Base-by-base conservation (phyloP, 2,329 filamentous ascomycete species). In the Plectosphaerella cucumerina region DNA sequence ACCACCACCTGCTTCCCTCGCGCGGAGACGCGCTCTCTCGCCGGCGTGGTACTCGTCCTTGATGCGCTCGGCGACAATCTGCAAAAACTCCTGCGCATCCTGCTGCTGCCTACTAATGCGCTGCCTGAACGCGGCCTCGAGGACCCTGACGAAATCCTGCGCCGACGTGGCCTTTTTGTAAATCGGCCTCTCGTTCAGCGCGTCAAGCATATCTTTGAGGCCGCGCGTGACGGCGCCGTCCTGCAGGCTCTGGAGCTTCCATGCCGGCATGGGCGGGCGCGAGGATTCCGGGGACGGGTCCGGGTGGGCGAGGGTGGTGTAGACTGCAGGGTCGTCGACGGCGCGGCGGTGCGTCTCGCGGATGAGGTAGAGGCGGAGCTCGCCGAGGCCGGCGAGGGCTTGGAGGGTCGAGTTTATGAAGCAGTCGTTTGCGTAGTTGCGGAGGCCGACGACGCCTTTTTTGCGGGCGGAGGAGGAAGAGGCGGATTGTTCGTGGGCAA, bases 331-430 rank as follows among this genome's bases (percentile, higher is more conserved):
- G 20, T 89, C 88, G 65, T 96, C 90, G 54, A 97, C 81, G 58
- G 82, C 81, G 58, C 93, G 84, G 54, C 91, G 82, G 69, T 97
- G 90, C 33, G 89, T 87, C 72, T 97, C 93, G 59, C 90, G 83
- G 63, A 97, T 97, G 55, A 99, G 76, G 71, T 97, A 99, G 59
- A 94, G 71, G 56, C 94, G 86, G 63, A 99, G 75, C 66, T 97
- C 91, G 47, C 88, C 89, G 31, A 97, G 76, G 3, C 94, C 94
- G 14, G 94, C 93, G 42, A 99, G 79, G 8, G 90, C 91, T 73
- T 99, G 94, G 34, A 99, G 81, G 18, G 96, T 88, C 21, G 91
- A 96, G 70, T 99, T 99, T 74, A 97, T 97, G 70, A 93, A 94
- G 74, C 89, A 94, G 69, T 94, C 94, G 70, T 99, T 99, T 59